Percentiles rank a stretch among this genome's conserved stretches.
Conservation (phyloP, 441 rosid species). For the Metrosideros polymorpha region DNA sequence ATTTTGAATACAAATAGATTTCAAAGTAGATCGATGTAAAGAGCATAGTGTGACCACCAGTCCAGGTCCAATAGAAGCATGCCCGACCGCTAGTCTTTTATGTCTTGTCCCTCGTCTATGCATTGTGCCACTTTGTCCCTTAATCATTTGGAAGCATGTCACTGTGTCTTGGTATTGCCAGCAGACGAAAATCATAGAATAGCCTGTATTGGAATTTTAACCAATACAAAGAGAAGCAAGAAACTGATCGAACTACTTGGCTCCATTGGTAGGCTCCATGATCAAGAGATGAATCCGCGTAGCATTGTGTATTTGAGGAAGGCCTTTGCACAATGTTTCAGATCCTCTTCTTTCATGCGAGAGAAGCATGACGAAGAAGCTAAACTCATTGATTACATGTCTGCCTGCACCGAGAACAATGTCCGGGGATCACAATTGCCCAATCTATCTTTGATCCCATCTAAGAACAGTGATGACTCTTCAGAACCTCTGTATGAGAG, state of each 20-base stretch:
- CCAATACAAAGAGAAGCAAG: background rate
- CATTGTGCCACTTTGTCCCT: background rate
- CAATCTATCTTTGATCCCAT: constrained; percentile 40
- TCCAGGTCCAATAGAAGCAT: no score
- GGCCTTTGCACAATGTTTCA: constrained; percentile 36
- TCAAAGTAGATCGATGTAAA: background rate
- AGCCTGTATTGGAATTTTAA: background rate
- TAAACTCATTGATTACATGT: background rate
- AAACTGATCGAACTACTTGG: background rate
- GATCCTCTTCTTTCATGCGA: constrained; percentile 41
- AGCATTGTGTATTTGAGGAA: constrained; percentile 25
- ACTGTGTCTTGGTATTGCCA: background rate
- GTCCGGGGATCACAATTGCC: constrained; percentile 18
- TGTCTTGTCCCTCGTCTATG: background rate
- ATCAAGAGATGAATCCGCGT: constrained; percentile 33
- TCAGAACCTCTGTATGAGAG: constrained; percentile 43
- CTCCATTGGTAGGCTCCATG: constrained; percentile 43
- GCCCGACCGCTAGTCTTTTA: no score
- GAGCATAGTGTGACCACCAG: background rate
- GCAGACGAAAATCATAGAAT: background rate
- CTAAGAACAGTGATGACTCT: constrained; percentile 35
- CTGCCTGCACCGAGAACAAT: background rate
- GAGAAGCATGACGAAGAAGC: constrained; percentile 18
- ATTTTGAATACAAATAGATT: background rate
- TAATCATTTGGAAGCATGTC: background rate